A percentile compares a stretch with the other conserved stretches of the same genome.
Evolutionary conservation across 352 stramenopile species (phyloP).

Genomic region (Pythium aquatile): DNA sequence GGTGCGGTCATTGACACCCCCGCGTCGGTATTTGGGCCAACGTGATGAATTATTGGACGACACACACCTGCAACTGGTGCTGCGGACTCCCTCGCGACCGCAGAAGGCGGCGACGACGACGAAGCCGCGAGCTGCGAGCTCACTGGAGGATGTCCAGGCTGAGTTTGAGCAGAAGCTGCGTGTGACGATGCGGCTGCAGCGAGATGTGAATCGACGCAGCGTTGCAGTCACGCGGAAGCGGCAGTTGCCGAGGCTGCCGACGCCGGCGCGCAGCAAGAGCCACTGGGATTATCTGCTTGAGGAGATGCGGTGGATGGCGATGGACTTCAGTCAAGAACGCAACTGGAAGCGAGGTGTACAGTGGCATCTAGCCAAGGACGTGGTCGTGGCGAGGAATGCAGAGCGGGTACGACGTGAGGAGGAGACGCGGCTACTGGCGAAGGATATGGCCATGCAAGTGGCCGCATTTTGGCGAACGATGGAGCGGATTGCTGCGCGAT

Average conservation of each 20-base stretch:
- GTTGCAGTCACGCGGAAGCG: slow-evolving; percentile 53
- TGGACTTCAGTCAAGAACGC: slow-evolving; percentile 95
- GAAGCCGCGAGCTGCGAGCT: slow-evolving; percentile 17
- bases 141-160: slow-evolving; percentile 29
- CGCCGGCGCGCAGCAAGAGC: slow-evolving; percentile 50
- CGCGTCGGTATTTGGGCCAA: slow-evolving; percentile 13
- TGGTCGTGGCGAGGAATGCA: slow-evolving; percentile 63
- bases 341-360: slow-evolving; percentile 93
- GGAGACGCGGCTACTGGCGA: slow-evolving; percentile 61
- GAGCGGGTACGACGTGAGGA: slow-evolving; percentile 66
- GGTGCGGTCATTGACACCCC: slow-evolving; percentile 19
- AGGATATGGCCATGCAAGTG: slow-evolving; percentile 64
- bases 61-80: slow-evolving; percentile 1
- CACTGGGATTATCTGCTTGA: slow-evolving; percentile 95
- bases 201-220: slow-evolving; percentile 39
- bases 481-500: slow-evolving; percentile 78
- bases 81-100: slow-evolving; percentile 5
- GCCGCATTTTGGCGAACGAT: slow-evolving; percentile 85
- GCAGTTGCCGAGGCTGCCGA: slow-evolving; percentile 61
- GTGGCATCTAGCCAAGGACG: slow-evolving; percentile 57
- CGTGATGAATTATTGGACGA: slow-evolving; percentile 17
- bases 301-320: slow-evolving; percentile 97
- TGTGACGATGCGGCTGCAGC: slow-evolving; percentile 44
- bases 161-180: slow-evolving; percentile 55
- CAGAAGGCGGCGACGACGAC: not conserved